Conservation (phyloP, 176 grass and related monocot genomes). For the Carex kokanica region DNA sequence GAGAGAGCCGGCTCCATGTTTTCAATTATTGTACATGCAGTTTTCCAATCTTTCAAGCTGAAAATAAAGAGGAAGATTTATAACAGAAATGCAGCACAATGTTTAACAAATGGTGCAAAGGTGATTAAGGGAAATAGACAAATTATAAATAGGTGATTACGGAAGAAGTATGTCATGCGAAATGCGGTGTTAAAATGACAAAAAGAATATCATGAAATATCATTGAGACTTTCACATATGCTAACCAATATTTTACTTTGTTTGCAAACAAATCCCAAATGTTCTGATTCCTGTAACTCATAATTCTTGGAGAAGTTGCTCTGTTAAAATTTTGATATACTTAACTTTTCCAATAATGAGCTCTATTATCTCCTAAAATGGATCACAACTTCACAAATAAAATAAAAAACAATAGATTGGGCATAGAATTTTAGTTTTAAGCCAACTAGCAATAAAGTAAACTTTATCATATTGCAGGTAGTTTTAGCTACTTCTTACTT, state of each 20-base stretch:
- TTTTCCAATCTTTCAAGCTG: constrained; percentile 85
- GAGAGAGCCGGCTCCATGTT: constrained; percentile 66
- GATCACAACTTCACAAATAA: not conserved
- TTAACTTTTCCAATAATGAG: not conserved
- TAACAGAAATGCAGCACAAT: not conserved
- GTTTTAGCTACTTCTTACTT: not conserved
- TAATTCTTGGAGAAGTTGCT: not conserved
- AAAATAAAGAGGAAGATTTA: constrained; percentile 16
- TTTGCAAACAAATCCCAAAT: not conserved
- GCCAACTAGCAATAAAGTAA: not conserved
- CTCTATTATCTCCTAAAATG: not conserved
- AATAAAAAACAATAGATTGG: not conserved
- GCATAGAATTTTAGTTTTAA: not conserved
- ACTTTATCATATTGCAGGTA: not conserved
- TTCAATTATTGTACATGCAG: constrained; percentile 65
- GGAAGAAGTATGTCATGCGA: constrained; percentile 23
- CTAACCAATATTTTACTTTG: not conserved
- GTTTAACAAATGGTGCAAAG: not conserved
- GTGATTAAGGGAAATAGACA: not conserved
- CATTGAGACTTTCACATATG: constrained; percentile 1
- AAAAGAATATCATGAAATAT: constrained; percentile 1
- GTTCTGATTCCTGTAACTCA: not conserved
- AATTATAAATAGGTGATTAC: not conserved
- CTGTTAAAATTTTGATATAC: not conserved
- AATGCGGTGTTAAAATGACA: constrained; percentile 20